Evolutionary conservation across 2,329 filamentous ascomycete species (phyloP).

Genomic region (Endocalyx cinctus): DNA sequence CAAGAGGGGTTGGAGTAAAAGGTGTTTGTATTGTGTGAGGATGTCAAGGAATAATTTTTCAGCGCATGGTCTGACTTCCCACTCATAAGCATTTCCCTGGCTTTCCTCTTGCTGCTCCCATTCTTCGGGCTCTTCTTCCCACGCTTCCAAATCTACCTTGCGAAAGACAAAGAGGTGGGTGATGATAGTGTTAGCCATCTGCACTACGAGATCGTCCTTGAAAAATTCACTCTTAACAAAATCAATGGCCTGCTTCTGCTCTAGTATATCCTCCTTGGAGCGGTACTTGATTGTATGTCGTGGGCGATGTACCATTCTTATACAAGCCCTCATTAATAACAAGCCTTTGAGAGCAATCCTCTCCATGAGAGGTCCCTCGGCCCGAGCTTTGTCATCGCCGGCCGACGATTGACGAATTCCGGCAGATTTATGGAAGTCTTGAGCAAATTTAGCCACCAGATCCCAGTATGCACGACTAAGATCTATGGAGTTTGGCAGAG

Average conservation of each 20-base stretch:
- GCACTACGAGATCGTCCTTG: conserved; percentile 68
- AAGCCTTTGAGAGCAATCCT: conserved; percentile 79
- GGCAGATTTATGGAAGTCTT: conserved; percentile 62
- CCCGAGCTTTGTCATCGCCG: conserved; percentile 41
- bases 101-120: conserved; percentile 92
- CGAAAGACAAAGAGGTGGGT: conserved; percentile 86
- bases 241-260: conserved; percentile 65
- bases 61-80: conserved; percentile 84
- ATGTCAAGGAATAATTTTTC: conserved; percentile 93
- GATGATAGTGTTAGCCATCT: conserved; percentile 80
- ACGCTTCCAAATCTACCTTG: conserved; percentile 78
- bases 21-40: conserved; percentile 79
- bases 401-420: conserved; percentile 45
- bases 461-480: conserved; percentile 83
- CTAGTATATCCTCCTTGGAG: conserved; percentile 67
- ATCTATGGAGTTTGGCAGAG: conserved; percentile 73
- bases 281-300: conserved; percentile 80
- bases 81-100: conserved; percentile 82
- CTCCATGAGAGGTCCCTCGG: conserved; percentile 64
- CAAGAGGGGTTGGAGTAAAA: conserved; percentile 74
- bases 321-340: conserved; percentile 73
- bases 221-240: conserved; percentile 71
- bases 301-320: conserved; percentile 80
- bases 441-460: conserved; percentile 70
- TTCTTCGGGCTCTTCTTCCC: conserved; percentile 91